phyloP scores from a whole-genome alignment of 2,329 filamentous ascomycete species.

The Aspergillus calidoustus region DNA sequence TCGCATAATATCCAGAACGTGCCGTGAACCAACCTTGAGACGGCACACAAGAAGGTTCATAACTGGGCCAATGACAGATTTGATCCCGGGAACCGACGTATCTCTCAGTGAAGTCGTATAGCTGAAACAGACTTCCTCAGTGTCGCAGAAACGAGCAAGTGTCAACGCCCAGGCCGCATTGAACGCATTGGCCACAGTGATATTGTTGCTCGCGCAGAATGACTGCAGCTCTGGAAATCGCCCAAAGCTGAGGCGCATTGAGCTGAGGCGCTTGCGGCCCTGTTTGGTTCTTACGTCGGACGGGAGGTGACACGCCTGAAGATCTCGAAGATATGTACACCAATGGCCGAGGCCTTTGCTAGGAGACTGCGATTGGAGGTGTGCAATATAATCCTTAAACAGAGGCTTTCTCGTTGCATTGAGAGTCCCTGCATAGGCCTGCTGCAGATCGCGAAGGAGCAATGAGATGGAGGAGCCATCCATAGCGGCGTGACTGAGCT shows the following conservation, averaged over 20 bases:
- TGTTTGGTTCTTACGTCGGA: slow-evolving; percentile 33
- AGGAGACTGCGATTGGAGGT: slow-evolving; percentile 32
- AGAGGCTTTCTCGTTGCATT: slow-evolving; percentile 36
- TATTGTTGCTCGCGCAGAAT: slow-evolving; percentile 47
- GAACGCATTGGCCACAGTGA: slow-evolving; percentile 60
- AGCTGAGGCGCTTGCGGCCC: slow-evolving; percentile 32
- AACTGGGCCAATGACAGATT: slow-evolving; percentile 50
- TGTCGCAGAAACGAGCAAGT: slow-evolving; percentile 65
- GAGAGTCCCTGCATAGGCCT: slow-evolving; percentile 50
- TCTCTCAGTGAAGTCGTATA: slow-evolving; percentile 51
- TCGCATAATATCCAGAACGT: slow-evolving; percentile 44
- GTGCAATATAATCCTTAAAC: slow-evolving; percentile 42
- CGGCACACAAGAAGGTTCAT: slow-evolving; percentile 54
- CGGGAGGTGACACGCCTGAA: slow-evolving; percentile 43
- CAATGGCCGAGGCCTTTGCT: slow-evolving; percentile 41
- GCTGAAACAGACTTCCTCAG: slow-evolving; percentile 67
- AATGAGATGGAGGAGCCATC: slow-evolving; percentile 58
- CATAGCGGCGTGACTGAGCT: slow-evolving; percentile 57
- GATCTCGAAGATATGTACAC: slow-evolving; percentile 39
- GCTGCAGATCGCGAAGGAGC: slow-evolving; percentile 51
- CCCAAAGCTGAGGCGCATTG: slow-evolving; percentile 36
- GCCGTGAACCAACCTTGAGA: slow-evolving; percentile 39
- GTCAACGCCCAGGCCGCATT: slow-evolving; percentile 75
- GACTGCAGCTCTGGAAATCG: slow-evolving; percentile 37
- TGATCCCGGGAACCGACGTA: slow-evolving; percentile 41